Conservation (phyloP, 1,139 yeast species). For the Hyphopichia khmerensis region DNA sequence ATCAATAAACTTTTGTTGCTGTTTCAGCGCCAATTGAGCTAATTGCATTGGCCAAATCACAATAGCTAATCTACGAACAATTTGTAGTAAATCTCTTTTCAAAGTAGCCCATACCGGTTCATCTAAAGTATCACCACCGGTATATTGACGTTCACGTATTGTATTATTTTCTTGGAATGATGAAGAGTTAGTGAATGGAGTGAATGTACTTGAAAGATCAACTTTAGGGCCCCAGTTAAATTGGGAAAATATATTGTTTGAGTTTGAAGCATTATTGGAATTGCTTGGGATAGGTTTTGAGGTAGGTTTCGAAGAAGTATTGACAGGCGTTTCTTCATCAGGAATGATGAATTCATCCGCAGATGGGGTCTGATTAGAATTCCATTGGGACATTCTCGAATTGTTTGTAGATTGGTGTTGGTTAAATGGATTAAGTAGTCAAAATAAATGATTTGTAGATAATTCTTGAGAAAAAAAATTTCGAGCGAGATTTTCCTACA, state of each 20-base stretch:
- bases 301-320: neutral
- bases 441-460: no score
- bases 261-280: neutral
- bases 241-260: constrained; percentile 1
- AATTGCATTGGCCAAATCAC: constrained; percentile 72
- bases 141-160: constrained; percentile 67
- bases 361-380: constrained; percentile 9
- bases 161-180: constrained; percentile 47
- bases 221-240: constrained; percentile 30
- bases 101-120: constrained; percentile 76
- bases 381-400: neutral
- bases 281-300: neutral
- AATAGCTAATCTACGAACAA: constrained; percentile 61
- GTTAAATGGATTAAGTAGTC: neutral
- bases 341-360: constrained; percentile 28
- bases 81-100: constrained; percentile 63
- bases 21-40: constrained; percentile 40
- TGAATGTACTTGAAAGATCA: constrained; percentile 39
- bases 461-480: no score
- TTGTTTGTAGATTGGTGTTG: neutral
- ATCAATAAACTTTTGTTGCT: constrained; percentile 42
- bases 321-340: constrained; percentile 17
- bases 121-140: constrained; percentile 83
- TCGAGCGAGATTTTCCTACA: no score
- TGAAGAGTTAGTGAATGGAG: constrained; percentile 32